Percentiles rank a stretch among this genome's conserved stretches.
phyloP scores from a whole-genome alignment of 345 rosid genomes.

The Boechera retrofracta region DNA sequence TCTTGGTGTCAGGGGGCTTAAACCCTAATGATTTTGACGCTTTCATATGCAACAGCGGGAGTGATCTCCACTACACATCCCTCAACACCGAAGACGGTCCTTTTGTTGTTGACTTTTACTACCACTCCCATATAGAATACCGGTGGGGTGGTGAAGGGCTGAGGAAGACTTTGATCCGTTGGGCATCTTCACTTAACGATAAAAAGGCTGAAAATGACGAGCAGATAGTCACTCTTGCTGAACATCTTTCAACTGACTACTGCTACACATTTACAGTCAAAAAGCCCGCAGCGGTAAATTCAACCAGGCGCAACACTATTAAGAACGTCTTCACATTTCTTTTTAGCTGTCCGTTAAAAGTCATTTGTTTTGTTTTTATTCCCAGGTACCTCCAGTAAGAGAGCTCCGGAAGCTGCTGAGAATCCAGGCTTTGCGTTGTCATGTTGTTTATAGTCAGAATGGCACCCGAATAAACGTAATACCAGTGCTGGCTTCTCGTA shows the following conservation, averaged over 20 bases:
- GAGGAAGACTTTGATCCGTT: constrained; percentile 90
- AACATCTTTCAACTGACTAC: constrained; percentile 86
- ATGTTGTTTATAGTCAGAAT: constrained; percentile 81
- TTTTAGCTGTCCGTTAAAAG: not conserved
- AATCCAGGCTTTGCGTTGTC: constrained; percentile 90
- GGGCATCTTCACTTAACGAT: constrained; percentile 70
- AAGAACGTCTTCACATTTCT: not conserved
- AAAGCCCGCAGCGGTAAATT: constrained; percentile 65
- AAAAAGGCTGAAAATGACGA: constrained; percentile 59
- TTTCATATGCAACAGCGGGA: constrained; percentile 91
- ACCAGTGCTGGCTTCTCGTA: constrained; percentile 86
- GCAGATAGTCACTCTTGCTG: constrained; percentile 68
- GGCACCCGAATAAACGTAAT: constrained; percentile 79
- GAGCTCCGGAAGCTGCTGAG: constrained; percentile 85
- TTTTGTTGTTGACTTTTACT: constrained; percentile 83
- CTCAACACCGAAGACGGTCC: constrained; percentile 68
- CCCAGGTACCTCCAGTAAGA: constrained; percentile 80
- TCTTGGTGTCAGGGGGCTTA: constrained; percentile 71
- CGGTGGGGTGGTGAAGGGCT: constrained; percentile 99
- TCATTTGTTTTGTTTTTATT: not conserved
- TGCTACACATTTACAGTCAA: constrained; percentile 79
- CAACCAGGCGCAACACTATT: not conserved
- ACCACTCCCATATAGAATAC: constrained; percentile 93
- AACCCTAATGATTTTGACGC: constrained; percentile 90
- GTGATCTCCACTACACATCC: constrained; percentile 90